These are phyloP conservation scores for Trichoderma harzianum DNA, from an alignment of 2,329 filamentous ascomycete species.

Conservation along the genomic window DNA sequence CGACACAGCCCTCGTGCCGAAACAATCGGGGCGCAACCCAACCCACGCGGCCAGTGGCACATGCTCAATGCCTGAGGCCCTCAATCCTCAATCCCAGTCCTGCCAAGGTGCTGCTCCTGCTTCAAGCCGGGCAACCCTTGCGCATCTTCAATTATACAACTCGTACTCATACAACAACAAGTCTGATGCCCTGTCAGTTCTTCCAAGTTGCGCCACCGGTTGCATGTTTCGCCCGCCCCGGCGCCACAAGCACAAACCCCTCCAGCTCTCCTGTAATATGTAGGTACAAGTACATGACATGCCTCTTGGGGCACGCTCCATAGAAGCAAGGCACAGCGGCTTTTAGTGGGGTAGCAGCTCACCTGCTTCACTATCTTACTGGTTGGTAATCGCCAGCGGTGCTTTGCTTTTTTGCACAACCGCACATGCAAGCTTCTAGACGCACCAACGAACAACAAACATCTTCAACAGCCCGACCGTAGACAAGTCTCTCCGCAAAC, in stretches of 20 bases:
- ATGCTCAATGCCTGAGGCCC: neutral
- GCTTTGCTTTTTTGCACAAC: neutral
- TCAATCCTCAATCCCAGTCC: neutral
- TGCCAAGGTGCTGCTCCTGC: neutral
- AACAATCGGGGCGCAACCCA: neutral
- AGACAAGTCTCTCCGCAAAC: neutral
- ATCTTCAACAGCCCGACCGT: neutral
- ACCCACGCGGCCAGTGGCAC: constrained; percentile 12
- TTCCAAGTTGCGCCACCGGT: constrained; percentile 7
- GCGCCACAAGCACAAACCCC: constrained; percentile 12
- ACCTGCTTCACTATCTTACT: neutral
- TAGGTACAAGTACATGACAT: neutral
- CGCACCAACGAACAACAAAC: neutral
- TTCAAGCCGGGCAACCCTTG: neutral
- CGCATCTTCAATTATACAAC: neutral
- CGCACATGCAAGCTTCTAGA: neutral
- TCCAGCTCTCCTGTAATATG: constrained; percentile 15
- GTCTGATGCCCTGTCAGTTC: neutral
- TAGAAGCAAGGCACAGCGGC: constrained; percentile 14
- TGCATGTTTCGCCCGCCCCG: constrained; percentile 6
- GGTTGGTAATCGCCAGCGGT: neutral
- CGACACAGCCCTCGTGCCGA: constrained; percentile 5
- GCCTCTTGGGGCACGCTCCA: neutral
- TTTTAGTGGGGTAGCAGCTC: constrained; percentile 5
- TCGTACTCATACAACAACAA: neutral